Evolutionary conservation across 495 filamentous ascomycete genomes (phyloP).

Genomic region (Podospora australis): DNA sequence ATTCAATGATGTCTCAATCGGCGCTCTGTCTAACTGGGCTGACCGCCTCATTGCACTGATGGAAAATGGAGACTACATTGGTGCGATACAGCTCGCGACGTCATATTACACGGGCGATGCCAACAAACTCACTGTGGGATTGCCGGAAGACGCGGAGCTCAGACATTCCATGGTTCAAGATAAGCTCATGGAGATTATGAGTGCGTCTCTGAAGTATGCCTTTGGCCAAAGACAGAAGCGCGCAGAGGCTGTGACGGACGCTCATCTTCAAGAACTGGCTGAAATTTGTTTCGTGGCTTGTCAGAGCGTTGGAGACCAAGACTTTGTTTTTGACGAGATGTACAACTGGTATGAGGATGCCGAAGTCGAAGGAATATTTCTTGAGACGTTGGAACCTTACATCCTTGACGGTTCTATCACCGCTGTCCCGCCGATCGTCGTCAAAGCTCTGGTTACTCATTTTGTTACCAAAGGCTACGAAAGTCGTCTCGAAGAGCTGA

Average conservation of each 20-base stretch:
- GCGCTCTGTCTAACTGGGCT: slow-evolving; percentile 95
- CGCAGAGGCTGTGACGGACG: slow-evolving; percentile 44
- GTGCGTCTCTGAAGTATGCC: slow-evolving; percentile 84
- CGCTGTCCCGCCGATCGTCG: slow-evolving; percentile 69
- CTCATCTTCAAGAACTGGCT: slow-evolving; percentile 70
- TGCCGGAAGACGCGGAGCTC: slow-evolving; percentile 73
- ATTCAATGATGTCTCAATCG: slow-evolving; percentile 82
- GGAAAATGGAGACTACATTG: slow-evolving; percentile 90
- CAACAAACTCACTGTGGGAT: slow-evolving; percentile 85
- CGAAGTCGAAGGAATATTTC: slow-evolving; percentile 64
- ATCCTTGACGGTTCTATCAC: slow-evolving; percentile 72
- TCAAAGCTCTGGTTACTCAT: slow-evolving; percentile 78
- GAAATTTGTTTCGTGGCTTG: slow-evolving; percentile 78
- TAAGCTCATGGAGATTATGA: slow-evolving; percentile 88
- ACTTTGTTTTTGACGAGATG: slow-evolving; percentile 85
- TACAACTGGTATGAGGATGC: slow-evolving; percentile 84
- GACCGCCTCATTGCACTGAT: slow-evolving; percentile 91
- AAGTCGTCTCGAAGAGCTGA: slow-evolving; percentile 81
- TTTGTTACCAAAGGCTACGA: slow-evolving; percentile 67
- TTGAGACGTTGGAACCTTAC: slow-evolving; percentile 79
- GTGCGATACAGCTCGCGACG: slow-evolving; percentile 82
- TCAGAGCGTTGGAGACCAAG: slow-evolving; percentile 62
- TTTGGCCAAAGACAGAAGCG: slow-evolving; percentile 59
- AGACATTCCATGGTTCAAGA: slow-evolving; percentile 81
- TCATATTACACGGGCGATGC: slow-evolving; percentile 83